Evolutionary conservation across 2,329 filamentous ascomycete species (phyloP).

Genomic region (Xylariaceae sp.): DNA sequence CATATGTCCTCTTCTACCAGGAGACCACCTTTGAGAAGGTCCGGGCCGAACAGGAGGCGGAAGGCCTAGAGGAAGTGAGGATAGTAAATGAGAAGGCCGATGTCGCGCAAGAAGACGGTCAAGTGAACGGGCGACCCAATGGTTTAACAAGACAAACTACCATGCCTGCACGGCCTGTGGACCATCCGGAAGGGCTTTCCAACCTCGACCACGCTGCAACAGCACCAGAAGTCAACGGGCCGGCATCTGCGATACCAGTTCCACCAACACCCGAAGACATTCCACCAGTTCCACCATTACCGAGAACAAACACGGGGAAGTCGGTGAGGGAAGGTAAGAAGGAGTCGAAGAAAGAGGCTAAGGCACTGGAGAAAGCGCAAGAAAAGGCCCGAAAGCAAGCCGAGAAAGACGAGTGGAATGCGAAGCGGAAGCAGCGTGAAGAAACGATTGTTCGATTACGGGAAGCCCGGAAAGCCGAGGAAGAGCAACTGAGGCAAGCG

Average conservation of each 20-base stretch:
- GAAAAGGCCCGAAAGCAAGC: slow-evolving; percentile 37
- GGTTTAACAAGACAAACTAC: slow-evolving; percentile 47
- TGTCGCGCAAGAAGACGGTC: slow-evolving; percentile 44
- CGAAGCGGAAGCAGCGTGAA: slow-evolving; percentile 39
- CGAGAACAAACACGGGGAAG: slow-evolving; percentile 26
- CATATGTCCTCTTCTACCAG: slow-evolving; percentile 96
- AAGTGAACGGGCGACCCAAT: slow-evolving; percentile 37
- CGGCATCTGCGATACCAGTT: slow-evolving; percentile 27
- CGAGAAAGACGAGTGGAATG: slow-evolving; percentile 42
- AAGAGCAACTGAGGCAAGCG: slow-evolving; percentile 55
- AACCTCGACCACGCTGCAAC: slow-evolving; percentile 63
- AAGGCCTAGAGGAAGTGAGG: slow-evolving; percentile 60
- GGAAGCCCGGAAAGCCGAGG: slow-evolving; percentile 40
- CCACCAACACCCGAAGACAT: slow-evolving; percentile 27
- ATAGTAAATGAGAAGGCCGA: slow-evolving; percentile 53
- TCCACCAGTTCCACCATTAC: slow-evolving; percentile 15
- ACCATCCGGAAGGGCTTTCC: slow-evolving; percentile 48
- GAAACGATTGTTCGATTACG: slow-evolving; percentile 32
- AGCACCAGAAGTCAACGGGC: slow-evolving; percentile 40
- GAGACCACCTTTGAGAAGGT: slow-evolving; percentile 70
- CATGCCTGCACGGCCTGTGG: slow-evolving; percentile 40
- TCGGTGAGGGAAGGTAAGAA: slow-evolving; percentile 62
- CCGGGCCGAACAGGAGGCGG: slow-evolving; percentile 74
- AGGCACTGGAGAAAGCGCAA: slow-evolving; percentile 29
- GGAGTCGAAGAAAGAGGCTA: slow-evolving; percentile 41